A percentile compares a stretch with the other conserved stretches of the same genome.
phyloP scores from a whole-genome alignment of 2,329 filamentous ascomycete genomes.

The Penicillium hesseltinei region DNA sequence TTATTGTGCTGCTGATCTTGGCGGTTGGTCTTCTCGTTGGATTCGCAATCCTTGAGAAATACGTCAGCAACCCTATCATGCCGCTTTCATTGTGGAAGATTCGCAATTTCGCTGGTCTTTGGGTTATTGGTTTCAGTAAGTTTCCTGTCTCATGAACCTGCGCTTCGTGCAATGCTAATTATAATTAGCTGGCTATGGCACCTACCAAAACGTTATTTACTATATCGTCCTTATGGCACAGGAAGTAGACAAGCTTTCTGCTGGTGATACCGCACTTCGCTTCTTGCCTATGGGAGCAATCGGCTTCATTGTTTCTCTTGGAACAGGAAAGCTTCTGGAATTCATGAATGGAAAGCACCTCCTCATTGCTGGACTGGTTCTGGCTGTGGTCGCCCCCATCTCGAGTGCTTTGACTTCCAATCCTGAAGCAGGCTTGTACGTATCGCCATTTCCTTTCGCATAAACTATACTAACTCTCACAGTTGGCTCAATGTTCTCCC shows the following conservation, averaged over 20 bases:
- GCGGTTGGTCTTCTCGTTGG: constrained; percentile 39
- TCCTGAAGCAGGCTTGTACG: constrained; percentile 26
- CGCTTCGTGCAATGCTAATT: constrained; percentile 2
- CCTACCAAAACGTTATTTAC: constrained; percentile 45
- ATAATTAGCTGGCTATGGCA: constrained; percentile 40
- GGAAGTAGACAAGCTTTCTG: constrained; percentile 40
- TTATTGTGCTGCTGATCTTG: constrained; percentile 43
- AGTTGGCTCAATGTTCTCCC: constrained; percentile 44
- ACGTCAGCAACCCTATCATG: constrained; percentile 48
- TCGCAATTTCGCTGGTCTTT: constrained; percentile 47
- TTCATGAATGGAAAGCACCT: constrained; percentile 40
- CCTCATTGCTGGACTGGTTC: constrained; percentile 35
- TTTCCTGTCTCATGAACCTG: not conserved
- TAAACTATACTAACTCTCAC: constrained; percentile 7
- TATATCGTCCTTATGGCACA: constrained; percentile 46
- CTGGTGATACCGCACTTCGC: constrained; percentile 41
- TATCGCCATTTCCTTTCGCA: not conserved
- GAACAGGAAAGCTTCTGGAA: constrained; percentile 39
- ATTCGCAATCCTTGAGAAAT: constrained; percentile 45
- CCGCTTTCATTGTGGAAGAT: constrained; percentile 48
- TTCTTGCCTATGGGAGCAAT: constrained; percentile 45
- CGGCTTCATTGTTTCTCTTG: constrained; percentile 40
- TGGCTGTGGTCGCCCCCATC: constrained; percentile 41
- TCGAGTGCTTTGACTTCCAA: constrained; percentile 31
- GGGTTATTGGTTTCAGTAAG: constrained; percentile 46